phyloP scores from a whole-genome alignment of 306 rosid genomes.

The Mimosa pudica region DNA sequence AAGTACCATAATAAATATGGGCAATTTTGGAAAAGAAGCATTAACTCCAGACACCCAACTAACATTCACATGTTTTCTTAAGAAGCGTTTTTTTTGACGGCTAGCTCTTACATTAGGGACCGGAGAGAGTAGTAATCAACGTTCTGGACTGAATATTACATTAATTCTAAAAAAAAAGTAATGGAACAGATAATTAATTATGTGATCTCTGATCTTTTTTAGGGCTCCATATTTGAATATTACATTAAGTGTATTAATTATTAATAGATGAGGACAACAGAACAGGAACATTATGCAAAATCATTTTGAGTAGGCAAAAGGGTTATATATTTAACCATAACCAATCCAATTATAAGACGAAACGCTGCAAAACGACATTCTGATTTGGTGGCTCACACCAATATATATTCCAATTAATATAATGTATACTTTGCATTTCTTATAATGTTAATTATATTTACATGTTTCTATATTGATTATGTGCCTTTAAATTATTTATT shows the following conservation, averaged over 20 bases:
- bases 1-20: too few relatives aligned
- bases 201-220: too few relatives aligned
- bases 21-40: too few relatives aligned
- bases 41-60: too few relatives aligned
- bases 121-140: too few relatives aligned
- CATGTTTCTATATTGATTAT: background rate
- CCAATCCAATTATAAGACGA: slow-evolving; percentile 46
- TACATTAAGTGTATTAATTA: background rate
- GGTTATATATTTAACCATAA: slow-evolving; percentile 32
- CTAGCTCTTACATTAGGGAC: too few relatives aligned
- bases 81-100: too few relatives aligned
- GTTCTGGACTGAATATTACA: background rate
- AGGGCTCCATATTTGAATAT: too few relatives aligned
- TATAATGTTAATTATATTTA: background rate
- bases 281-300: slow-evolving; percentile 33
- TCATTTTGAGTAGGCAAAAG: slow-evolving; percentile 56
- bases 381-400: slow-evolving; percentile 72
- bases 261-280: slow-evolving; percentile 33
- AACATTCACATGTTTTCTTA: too few relatives aligned
- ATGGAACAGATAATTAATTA: background rate
- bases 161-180: background rate
- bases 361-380: slow-evolving; percentile 53
- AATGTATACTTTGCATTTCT: background rate
- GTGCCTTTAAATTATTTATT: background rate
- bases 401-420: slow-evolving; percentile 6